These are phyloP conservation scores for Fistulina hepatica DNA, from an alignment of 1,284 basidiomycete genomes.

Conservation along the genomic window DNA sequence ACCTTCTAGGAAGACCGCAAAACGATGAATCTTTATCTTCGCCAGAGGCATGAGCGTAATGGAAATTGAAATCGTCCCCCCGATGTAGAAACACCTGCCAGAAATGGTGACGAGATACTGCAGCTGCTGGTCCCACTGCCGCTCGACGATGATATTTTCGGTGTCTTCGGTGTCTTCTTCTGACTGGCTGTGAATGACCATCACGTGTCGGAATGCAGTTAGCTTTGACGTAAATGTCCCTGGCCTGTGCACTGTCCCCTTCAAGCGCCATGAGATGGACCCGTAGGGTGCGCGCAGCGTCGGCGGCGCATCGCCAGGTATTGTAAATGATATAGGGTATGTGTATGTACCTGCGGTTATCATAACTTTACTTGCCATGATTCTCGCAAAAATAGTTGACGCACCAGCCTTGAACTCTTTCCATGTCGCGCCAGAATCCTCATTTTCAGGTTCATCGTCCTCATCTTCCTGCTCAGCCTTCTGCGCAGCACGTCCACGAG, in stretches of 20 bases:
- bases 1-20: conserved; percentile 82
- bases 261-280: conserved; percentile 70
- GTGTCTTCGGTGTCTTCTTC: conserved; percentile 75
- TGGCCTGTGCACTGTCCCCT: conserved; percentile 75
- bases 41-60: conserved; percentile 77
- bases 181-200: conserved; percentile 66
- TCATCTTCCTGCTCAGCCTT: conserved; percentile 11
- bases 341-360: conserved; percentile 69
- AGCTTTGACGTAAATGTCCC: conserved; percentile 76
- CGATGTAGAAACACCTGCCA: conserved; percentile 76
- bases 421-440: conserved; percentile 55
- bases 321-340: conserved; percentile 86
- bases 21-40: conserved; percentile 76
- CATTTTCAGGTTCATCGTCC: conserved; percentile 34
- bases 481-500: conserved; percentile 6
- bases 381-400: conserved; percentile 13
- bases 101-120: conserved; percentile 76
- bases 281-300: conserved; percentile 74
- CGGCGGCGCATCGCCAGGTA: conserved; percentile 77
- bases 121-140: conserved; percentile 88
- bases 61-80: conserved; percentile 72
- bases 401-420: conserved; percentile 84
- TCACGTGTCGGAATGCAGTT: conserved; percentile 61
- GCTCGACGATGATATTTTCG: conserved; percentile 79
- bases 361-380: background rate